Percentiles rank a stretch among this genome's conserved stretches.
Conservation (phyloP, 768 basidiomycete genomes). For the Leccinum variicolor region DNA sequence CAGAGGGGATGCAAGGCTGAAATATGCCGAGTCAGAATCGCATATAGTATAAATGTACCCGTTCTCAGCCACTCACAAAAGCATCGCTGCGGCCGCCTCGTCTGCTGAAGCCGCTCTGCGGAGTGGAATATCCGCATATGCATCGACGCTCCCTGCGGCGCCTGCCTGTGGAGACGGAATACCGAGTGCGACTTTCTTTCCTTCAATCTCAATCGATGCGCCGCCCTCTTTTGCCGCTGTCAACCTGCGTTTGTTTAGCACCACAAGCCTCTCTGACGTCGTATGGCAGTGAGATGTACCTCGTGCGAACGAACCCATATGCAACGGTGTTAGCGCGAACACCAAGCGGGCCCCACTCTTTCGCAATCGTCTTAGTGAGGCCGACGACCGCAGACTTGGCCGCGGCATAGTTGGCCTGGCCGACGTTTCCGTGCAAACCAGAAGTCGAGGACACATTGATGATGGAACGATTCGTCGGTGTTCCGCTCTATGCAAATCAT, state of each 20-base stretch:
- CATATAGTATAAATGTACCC: background rate
- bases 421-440: constrained; percentile 86
- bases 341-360: constrained; percentile 83
- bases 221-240: constrained; percentile 80
- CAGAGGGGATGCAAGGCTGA: constrained; percentile 71
- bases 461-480: constrained; percentile 67
- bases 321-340: constrained; percentile 83
- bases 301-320: constrained; percentile 73
- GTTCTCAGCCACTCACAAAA: constrained; percentile 57
- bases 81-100: constrained; percentile 70
- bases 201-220: constrained; percentile 70
- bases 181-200: constrained; percentile 81
- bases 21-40: constrained; percentile 8
- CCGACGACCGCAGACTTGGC: constrained; percentile 78
- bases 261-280: background rate
- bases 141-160: constrained; percentile 36
- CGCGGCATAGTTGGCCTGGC: constrained; percentile 79
- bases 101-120: constrained; percentile 64
- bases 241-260: constrained; percentile 42
- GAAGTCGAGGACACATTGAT: constrained; percentile 79
- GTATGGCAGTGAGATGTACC: constrained; percentile 36
- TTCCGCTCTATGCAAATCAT: constrained; percentile 40
- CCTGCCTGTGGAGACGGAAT: constrained; percentile 57
- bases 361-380: constrained; percentile 80
- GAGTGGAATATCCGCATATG: constrained; percentile 57